phyloP scores from a whole-genome alignment of 208 protist species.

The Leptomonas pyrrhocoris region DNA sequence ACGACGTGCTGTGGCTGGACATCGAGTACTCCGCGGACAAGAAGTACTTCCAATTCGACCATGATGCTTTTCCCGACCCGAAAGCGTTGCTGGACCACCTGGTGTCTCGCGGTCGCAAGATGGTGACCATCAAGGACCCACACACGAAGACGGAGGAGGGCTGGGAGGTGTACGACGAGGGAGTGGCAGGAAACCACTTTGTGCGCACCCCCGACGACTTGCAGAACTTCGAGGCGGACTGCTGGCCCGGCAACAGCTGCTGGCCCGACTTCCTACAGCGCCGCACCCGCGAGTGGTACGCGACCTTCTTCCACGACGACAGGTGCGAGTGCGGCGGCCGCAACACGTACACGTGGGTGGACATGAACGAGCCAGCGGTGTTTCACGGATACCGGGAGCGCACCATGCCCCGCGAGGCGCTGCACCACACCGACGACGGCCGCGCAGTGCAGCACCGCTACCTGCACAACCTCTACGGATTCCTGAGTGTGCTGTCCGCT shows the following conservation, averaged over 20 bases:
- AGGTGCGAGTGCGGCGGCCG: conserved; percentile 83
- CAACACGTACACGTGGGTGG: conserved; percentile 98
- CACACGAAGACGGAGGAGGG: conserved; percentile 94
- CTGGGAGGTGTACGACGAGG: conserved; percentile 89
- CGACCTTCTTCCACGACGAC: conserved; percentile 82
- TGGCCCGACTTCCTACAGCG: conserved; percentile 94
- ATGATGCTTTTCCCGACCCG: conserved; percentile 93
- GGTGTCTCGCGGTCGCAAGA: conserved; percentile 87
- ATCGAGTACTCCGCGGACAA: conserved; percentile 99
- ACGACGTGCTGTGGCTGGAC: conserved; percentile 99
- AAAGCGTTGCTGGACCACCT: conserved; percentile 85
- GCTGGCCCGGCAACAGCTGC: conserved; percentile 95
- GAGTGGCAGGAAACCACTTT: conserved; percentile 74
- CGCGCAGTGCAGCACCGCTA: conserved; percentile 91
- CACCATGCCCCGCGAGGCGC: conserved; percentile 93
- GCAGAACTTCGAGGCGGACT: conserved; percentile 92
- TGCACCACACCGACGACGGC: conserved; percentile 74
- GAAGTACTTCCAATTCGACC: conserved; percentile 98
- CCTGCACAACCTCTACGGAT: conserved; percentile 98
- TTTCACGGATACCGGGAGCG: conserved; percentile 93
- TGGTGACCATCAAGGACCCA: conserved; percentile 98
- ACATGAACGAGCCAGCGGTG: conserved; percentile 99
- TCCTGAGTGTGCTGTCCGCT: conserved; percentile 81
- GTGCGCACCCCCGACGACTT: conserved; percentile 69
- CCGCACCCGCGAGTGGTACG: conserved; percentile 93